Conservation (phyloP, 2,329 filamentous ascomycete genomes). For the Coniochaeta prunicola region DNA sequence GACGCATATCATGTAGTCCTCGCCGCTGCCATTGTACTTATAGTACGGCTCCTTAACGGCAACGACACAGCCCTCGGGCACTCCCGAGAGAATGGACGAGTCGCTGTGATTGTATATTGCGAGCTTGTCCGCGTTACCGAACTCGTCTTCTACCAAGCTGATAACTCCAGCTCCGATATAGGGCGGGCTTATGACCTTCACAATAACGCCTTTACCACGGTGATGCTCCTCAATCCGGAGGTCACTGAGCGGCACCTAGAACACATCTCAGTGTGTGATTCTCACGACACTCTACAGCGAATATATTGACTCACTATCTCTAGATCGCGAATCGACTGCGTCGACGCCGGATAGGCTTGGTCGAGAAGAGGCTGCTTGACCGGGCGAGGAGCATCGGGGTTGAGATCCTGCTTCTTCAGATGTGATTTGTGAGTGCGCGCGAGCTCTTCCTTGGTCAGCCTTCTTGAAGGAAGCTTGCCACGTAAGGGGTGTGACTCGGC, state of each 20-base stretch:
- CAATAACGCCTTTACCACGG: conserved; percentile 21
- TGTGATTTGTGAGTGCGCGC: conserved; percentile 15
- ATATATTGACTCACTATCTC: conserved; percentile 13
- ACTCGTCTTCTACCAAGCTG: conserved; percentile 26
- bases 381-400: conserved; percentile 15
- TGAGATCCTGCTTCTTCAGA: conserved; percentile 15
- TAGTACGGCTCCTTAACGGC: conserved; percentile 30
- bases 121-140: conserved; percentile 27
- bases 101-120: conserved; percentile 29
- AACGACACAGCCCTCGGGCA: conserved; percentile 22
- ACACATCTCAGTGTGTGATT: not conserved
- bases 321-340: conserved; percentile 18
- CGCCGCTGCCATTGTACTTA: conserved; percentile 18
- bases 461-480: conserved; percentile 7
- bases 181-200: conserved; percentile 21
- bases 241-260: conserved; percentile 19
- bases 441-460: conserved; percentile 16
- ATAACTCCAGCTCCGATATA: conserved; percentile 25
- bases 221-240: conserved; percentile 26
- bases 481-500: not conserved
- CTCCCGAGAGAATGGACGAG: conserved; percentile 22
- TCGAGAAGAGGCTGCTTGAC: conserved; percentile 20
- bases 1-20: conserved; percentile 25
- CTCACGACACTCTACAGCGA: not conserved
- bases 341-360: conserved; percentile 19